Evolutionary conservation across 495 filamentous ascomycete species (phyloP).

Genomic region (Cercophora samala): DNA sequence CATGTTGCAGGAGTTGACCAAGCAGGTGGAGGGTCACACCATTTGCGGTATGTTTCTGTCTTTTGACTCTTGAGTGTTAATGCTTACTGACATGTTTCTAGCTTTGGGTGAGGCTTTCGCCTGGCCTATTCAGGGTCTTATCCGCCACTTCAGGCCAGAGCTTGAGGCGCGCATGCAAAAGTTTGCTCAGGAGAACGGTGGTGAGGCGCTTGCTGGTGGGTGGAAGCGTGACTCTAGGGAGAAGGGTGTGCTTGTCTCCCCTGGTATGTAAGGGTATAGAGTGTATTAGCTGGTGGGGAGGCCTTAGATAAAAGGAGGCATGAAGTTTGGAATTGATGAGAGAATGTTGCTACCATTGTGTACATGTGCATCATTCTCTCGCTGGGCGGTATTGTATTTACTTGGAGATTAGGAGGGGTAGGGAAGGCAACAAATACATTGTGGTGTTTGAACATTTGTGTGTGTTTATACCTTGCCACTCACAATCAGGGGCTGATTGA

Average conservation of each 20-base stretch:
- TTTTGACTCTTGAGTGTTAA: background rate
- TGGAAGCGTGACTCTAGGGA: slow-evolving; percentile 74
- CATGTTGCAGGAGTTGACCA: slow-evolving; percentile 98
- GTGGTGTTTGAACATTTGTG: background rate
- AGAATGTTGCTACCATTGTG: background rate
- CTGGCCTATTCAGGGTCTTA: slow-evolving; percentile 96
- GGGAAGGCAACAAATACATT: background rate
- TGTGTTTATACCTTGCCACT: background rate
- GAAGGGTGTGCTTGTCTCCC: slow-evolving; percentile 80
- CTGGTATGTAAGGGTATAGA: slow-evolving; percentile 63
- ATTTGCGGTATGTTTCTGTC: slow-evolving; percentile 70
- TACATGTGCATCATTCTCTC: background rate
- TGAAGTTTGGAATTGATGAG: background rate
- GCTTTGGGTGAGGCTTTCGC: slow-evolving; percentile 95
- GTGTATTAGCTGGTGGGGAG: background rate
- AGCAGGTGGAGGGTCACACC: slow-evolving; percentile 98
- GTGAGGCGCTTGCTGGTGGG: slow-evolving; percentile 75
- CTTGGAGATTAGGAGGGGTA: background rate
- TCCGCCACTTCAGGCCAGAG: slow-evolving; percentile 95
- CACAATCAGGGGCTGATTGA: background rate
- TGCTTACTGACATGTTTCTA: slow-evolving; percentile 24
- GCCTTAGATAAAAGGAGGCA: background rate
- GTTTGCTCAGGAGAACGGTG: slow-evolving; percentile 65
- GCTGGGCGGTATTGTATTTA: background rate
- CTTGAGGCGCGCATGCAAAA: slow-evolving; percentile 82